Evolutionary conservation across 2,329 filamentous ascomycete species (phyloP), one percentile per base, ranked within the genome.

Genomic region (Colletotrichum coccodes): DNA sequence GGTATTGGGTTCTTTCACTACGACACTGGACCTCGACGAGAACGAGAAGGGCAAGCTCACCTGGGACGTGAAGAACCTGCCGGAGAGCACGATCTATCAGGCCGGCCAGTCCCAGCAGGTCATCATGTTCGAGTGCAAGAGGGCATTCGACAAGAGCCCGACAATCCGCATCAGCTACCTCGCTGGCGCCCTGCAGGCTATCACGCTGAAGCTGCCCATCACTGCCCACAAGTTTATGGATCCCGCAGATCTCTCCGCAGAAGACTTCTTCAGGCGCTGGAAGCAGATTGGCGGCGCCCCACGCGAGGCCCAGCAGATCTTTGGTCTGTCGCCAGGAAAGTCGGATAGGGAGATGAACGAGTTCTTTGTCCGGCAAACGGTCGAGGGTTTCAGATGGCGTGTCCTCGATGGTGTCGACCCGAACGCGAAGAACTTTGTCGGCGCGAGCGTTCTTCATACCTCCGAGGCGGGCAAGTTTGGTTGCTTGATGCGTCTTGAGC

Each of bases 231-330:
- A 98, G 79, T 99, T 97, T 77, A 98, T 98, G 94, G 95, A 98
- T 71, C 90, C 93, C 0, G 95, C 96, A 0, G 92, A 96, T 64
- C 85, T 99, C 44, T 89, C 89, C 7, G 90, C 92, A 0, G 96
- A 99, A 60, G 96, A 99, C 77, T 99, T 98, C 82, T 99, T 99
- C 88, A 98, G 97, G 85, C 88, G 97, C 59, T 99, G 96, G 96
- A 97, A 97, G 85, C 96, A 99, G 82, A 98, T 99, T 74, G 96
- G 96, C 14, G 94, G 93, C 6, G 89, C 90, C 2, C 91, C 95
- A 1, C 89, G 97, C 34, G 97, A 99, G 80, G 91, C 93, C 0
- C 96, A 99, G 79, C 88, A 88, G 54, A 94, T 98, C 36, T 97
- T 99, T 79, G 90, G 91, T 0, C 78, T 95, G 12, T 81, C 83